Base-by-base conservation (phyloP, 768 basidiomycete species). In the Tricholoma saponaceum region DNA sequence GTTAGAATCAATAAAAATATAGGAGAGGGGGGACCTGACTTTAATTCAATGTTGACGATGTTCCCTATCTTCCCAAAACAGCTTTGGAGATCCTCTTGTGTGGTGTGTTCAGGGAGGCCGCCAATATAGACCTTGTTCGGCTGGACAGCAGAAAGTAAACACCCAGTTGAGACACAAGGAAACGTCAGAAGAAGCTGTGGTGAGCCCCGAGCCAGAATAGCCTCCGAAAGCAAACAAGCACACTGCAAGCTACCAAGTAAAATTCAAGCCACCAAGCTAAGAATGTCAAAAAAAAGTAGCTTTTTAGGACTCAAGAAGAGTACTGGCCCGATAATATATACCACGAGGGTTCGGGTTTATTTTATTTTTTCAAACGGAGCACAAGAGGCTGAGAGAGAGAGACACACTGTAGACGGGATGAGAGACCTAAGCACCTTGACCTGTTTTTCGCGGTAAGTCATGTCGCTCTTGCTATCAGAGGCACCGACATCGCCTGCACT, bases 51-150 rank as follows among this genome's bases (percentile, higher is more conserved):
- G 62, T 84, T 83, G 20, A 79, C 68, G 23, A 94, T 91, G 47
- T 70, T 77, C 18, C 92, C 92, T 50, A 93, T 85, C 71, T 92
- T 91, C 51, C 89, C 89, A 70, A 94, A 94, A 71, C 92, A 93
- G 61, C 81, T 87, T 72, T 85, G 87, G 25, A 94, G 74, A 67
- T 95, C 92, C 75, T 91, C 90, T 74, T 87, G 82, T 60, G 88
- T 87, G 50, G 91, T 93, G 63, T 91, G 82, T 74, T 92, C 89
- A 61, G 92, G 92, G 59, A 94, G 82, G 62, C 91, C 90, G 69
- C 92, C 92, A 69, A 95, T 85, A 71, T 95, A 95, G 72, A 95
- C 87, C 77, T 95, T 95, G 77, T 92, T 92, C 77, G 90, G 87
- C 90, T 93, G 82, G 77, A 79, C 77, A 78, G 81, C 79, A 83